Percentiles rank a stretch among this genome's conserved stretches.
Evolutionary conservation across 129 eudicot genomes (phyloP).

Genomic region (Flaveria robusta): DNA sequence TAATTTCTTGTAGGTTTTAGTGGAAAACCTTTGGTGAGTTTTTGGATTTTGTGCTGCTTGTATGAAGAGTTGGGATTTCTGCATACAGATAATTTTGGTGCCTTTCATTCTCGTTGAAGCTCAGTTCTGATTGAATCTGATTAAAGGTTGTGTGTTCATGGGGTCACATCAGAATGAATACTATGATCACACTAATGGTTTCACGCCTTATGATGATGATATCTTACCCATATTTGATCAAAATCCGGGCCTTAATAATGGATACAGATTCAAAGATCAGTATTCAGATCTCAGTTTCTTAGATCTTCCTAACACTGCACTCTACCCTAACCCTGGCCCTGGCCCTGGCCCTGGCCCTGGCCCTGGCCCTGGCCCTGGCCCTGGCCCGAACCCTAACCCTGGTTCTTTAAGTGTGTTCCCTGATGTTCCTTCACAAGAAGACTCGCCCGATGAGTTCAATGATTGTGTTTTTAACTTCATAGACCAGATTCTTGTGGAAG

Average conservation of each 20-base stretch:
- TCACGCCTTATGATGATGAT: constrained; percentile 38
- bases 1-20: not conserved
- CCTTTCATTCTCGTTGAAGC: constrained; percentile 26
- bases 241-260: constrained; percentile 32
- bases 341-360: constrained; percentile 28
- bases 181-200: constrained; percentile 41
- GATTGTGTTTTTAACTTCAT: constrained; percentile 66
- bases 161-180: constrained; percentile 44
- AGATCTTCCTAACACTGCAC: constrained; percentile 42
- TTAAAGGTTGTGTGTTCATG: constrained; percentile 45
- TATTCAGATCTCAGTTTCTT: constrained; percentile 51
- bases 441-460: constrained; percentile 68
- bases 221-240: constrained; percentile 51
- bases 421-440: constrained; percentile 38
- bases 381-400: constrained; percentile 29
- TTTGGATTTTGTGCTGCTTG: not conserved
- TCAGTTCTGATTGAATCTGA: constrained; percentile 17
- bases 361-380: constrained; percentile 29
- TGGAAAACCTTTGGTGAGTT: not conserved
- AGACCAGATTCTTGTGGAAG: constrained; percentile 74
- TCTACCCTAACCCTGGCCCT: constrained; percentile 35
- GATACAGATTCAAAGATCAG: constrained; percentile 44
- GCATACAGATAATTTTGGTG: not conserved
- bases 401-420: constrained; percentile 36
- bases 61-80: constrained; percentile 20